phyloP scores from a whole-genome alignment of 2,329 filamentous ascomycete genomes.

The Fusarium sp. region DNA sequence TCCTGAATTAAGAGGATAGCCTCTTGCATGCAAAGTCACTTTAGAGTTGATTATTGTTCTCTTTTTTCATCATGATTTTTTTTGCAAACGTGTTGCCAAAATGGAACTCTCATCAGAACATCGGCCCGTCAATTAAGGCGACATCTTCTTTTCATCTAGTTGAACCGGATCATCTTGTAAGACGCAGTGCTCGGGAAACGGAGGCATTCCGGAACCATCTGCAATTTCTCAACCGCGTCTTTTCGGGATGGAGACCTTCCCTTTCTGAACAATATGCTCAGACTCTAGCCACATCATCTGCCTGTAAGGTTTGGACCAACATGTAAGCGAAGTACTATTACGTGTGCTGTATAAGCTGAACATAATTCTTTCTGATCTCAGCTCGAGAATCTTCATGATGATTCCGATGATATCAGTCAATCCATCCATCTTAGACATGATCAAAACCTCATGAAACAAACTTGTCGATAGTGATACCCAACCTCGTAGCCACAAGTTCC shows the following conservation, averaged over 20 bases:
- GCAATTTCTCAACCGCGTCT: slow-evolving; percentile 6
- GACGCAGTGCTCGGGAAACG: slow-evolving; percentile 24
- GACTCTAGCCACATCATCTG: slow-evolving; percentile 13
- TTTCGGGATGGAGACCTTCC: slow-evolving; percentile 14
- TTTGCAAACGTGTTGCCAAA: too few relatives aligned
- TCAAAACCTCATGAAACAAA: neutral
- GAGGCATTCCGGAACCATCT: slow-evolving; percentile 21
- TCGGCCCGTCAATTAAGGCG: neutral
- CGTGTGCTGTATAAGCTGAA: neutral
- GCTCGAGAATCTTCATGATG: neutral
- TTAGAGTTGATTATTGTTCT: too few relatives aligned
- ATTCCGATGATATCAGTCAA: neutral
- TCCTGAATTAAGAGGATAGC: neutral
- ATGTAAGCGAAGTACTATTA: neutral
- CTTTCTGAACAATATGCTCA: slow-evolving; percentile 1
- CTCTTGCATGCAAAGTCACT: neutral
- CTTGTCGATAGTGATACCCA: slow-evolving; percentile 14
- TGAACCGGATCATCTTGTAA: slow-evolving; percentile 15
- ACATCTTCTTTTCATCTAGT: neutral
- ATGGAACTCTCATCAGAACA: neutral
- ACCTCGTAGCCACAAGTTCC: slow-evolving; percentile 16
- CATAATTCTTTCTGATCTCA: neutral
- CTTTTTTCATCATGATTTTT: neutral
- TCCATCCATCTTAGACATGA: neutral
- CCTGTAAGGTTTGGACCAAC: neutral